Conservation (phyloP, 306 rosid genomes). For the Prunus dulcis region DNA sequence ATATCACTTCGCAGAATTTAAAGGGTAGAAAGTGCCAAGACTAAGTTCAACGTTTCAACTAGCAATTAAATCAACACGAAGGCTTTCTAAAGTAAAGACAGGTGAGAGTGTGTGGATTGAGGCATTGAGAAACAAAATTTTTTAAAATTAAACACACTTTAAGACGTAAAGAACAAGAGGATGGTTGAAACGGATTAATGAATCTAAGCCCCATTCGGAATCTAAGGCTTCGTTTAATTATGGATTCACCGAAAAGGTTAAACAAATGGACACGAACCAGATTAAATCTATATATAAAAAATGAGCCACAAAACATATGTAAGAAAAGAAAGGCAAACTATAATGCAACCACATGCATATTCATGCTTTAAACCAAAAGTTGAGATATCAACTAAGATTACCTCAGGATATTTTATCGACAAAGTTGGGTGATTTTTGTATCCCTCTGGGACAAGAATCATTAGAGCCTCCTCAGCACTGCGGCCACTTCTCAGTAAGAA, state of each 20-base stretch:
- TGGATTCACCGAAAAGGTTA: background rate
- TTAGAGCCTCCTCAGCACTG: constrained; percentile 86
- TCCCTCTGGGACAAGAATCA: constrained; percentile 99
- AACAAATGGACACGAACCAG: background rate
- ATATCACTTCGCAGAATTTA: background rate
- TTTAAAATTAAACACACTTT: background rate
- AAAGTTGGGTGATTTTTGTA: constrained; percentile 96
- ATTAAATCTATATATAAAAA: background rate
- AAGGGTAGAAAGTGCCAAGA: background rate
- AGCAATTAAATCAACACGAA: background rate
- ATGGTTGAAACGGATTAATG: background rate
- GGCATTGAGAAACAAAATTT: background rate
- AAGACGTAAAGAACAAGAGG: background rate
- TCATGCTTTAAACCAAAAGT: background rate
- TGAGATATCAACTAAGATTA: constrained; percentile 20
- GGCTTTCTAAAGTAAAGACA: background rate
- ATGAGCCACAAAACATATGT: background rate
- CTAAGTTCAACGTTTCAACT: background rate
- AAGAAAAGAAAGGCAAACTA: background rate
- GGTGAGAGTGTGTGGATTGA: background rate
- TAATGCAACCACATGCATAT: background rate
- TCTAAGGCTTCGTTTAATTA: background rate
- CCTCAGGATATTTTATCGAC: constrained; percentile 93
- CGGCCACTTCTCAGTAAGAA: constrained; percentile 93
- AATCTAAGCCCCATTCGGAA: background rate